Conservation (phyloP, 306 rosid genomes). For the Phaseolus lunatus region DNA sequence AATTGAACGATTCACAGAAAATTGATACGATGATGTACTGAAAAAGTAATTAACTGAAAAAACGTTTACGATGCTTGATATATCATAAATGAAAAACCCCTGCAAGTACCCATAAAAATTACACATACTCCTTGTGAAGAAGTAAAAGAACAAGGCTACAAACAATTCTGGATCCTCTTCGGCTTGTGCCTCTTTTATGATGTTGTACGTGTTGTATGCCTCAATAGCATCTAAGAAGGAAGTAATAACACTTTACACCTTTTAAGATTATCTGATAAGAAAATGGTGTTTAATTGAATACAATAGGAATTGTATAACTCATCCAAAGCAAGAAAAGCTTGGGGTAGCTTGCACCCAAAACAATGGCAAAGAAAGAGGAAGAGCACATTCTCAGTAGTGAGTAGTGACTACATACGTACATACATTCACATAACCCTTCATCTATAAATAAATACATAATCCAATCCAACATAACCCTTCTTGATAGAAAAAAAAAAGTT, state of each 20-base stretch:
- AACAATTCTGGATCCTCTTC: background rate
- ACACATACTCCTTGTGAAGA: no score
- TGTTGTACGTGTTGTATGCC: no score
- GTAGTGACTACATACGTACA: background rate
- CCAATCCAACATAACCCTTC: no score
- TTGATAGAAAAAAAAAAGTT: no score
- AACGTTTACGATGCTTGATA: background rate
- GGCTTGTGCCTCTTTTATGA: no score
- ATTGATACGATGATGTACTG: no score
- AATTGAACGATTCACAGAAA: background rate
- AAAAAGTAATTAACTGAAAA: background rate
- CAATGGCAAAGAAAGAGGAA: background rate
- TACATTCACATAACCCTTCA: background rate
- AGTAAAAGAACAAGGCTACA: background rate
- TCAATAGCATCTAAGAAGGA: background rate
- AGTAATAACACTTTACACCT: background rate
- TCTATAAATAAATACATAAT: background rate
- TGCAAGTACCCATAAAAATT: background rate
- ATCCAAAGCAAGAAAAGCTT: constrained; percentile 1
- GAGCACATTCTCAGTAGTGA: background rate
- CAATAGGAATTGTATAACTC: constrained; percentile 1
- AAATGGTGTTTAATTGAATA: background rate
- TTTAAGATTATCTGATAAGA: background rate
- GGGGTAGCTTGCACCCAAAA: background rate
- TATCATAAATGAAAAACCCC: background rate